A percentile compares a stretch with the other conserved stretches of the same genome.
Conservation (phyloP, 805 yeast genomes). For the Candida lessepsii region DNA sequence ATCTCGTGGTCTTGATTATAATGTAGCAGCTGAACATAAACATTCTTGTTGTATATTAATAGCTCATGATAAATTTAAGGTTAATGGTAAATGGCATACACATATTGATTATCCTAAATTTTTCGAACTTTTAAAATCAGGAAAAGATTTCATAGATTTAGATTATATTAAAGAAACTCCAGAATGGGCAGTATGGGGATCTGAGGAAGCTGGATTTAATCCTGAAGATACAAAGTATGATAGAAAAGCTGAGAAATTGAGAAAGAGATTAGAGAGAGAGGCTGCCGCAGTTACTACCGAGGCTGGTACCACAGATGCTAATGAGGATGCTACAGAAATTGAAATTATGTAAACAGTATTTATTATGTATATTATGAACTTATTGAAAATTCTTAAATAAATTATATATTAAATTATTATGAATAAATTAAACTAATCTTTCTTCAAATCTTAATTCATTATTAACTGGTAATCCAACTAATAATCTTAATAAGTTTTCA, state of each 20-base stretch:
- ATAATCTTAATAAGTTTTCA: constrained; percentile 84
- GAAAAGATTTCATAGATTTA: constrained; percentile 67
- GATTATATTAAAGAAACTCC: constrained; percentile 85
- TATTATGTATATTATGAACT: too few species aligned
- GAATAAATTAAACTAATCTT: constrained; percentile 47
- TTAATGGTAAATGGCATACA: constrained; percentile 77
- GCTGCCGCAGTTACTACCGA: too few species aligned
- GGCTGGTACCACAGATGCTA: too few species aligned
- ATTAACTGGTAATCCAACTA: constrained; percentile 85
- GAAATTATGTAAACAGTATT: too few species aligned
- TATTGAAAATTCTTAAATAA: too few species aligned
- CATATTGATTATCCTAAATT: constrained; percentile 81
- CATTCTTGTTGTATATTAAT: constrained; percentile 90
- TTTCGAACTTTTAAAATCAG: constrained; percentile 66
- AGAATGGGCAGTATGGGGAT: constrained; percentile 88
- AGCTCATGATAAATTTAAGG: constrained; percentile 71
- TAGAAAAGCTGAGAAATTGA: constrained; percentile 60
- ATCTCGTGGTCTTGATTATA: constrained; percentile 68
- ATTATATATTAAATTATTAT: background rate
- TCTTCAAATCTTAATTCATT: constrained; percentile 95
- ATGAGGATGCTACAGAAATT: too few species aligned
- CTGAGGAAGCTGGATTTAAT: constrained; percentile 81
- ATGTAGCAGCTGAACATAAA: constrained; percentile 91
- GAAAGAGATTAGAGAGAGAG: constrained; percentile 43
- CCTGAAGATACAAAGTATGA: constrained; percentile 76